These are phyloP conservation scores for Solanum habrochaites DNA, from an alignment of 257 asterid genomes.

Conservation along the genomic window DNA sequence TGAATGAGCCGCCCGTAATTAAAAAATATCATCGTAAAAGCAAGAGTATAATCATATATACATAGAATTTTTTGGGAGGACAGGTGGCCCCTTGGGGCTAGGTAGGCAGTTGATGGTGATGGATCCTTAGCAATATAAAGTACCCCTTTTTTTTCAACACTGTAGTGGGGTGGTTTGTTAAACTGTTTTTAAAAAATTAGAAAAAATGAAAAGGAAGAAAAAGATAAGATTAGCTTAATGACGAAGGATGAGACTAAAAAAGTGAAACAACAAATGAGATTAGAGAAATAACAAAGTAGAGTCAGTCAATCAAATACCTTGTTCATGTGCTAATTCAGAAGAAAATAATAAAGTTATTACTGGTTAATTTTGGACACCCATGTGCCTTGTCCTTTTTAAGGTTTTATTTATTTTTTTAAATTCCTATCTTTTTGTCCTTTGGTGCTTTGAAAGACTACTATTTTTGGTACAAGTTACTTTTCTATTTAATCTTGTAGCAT, in stretches of 20 bases:
- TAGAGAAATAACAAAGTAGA: neutral
- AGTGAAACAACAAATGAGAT: constrained; percentile 10
- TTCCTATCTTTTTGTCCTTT: neutral
- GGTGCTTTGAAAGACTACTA: neutral
- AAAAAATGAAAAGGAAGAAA: neutral
- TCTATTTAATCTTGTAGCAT: neutral
- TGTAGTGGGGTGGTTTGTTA: neutral
- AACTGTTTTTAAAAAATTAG: neutral
- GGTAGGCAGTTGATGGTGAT: neutral
- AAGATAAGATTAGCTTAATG: constrained; percentile 39
- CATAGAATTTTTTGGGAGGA: neutral
- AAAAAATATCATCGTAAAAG: neutral
- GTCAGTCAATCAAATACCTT: neutral
- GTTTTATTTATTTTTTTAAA: neutral
- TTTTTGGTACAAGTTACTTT: neutral
- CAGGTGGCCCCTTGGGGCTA: neutral
- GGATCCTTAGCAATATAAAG: neutral
- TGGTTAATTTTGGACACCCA: constrained; percentile 5
- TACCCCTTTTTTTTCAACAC: neutral
- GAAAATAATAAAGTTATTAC: neutral
- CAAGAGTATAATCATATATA: neutral
- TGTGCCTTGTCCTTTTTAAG: neutral
- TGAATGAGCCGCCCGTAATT: neutral
- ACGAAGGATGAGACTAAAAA: constrained; percentile 39
- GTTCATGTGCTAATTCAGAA: constrained; percentile 17